A percentile compares a stretch with the other conserved stretches of the same genome.
Evolutionary conservation across 2,329 filamentous ascomycete species (phyloP).

Genomic region (Fusarium sp.): DNA sequence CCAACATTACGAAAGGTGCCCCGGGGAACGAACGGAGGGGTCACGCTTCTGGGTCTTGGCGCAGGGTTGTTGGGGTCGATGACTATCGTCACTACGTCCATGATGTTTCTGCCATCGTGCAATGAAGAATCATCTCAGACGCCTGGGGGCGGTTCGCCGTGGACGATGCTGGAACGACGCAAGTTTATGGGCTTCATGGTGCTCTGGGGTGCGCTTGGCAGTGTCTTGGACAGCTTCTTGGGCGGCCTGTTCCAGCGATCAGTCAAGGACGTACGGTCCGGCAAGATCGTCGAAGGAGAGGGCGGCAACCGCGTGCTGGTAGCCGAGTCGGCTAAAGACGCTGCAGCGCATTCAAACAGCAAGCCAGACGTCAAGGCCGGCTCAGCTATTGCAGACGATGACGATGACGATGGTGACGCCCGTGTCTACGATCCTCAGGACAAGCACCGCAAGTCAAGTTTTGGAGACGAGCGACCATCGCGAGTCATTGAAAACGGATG

Average conservation of each 20-base stretch:
- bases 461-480: slow-evolving; percentile 68
- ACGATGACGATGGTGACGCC: slow-evolving; percentile 52
- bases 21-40: slow-evolving; percentile 91
- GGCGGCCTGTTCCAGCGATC: slow-evolving; percentile 87
- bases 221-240: slow-evolving; percentile 86
- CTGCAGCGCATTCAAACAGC: slow-evolving; percentile 47
- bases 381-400: slow-evolving; percentile 50
- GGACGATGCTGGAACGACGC: slow-evolving; percentile 60
- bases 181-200: slow-evolving; percentile 69
- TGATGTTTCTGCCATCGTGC: slow-evolving; percentile 77
- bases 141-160: slow-evolving; percentile 59
- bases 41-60: slow-evolving; percentile 77
- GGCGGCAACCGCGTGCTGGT: slow-evolving; percentile 73
- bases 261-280: slow-evolving; percentile 83
- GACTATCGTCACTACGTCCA: slow-evolving; percentile 73
- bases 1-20: slow-evolving; percentile 81
- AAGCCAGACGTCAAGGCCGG: slow-evolving; percentile 54
- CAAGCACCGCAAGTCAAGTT: slow-evolving; percentile 63
- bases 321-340: slow-evolving; percentile 47
- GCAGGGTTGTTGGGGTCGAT: slow-evolving; percentile 81
- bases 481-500: slow-evolving; percentile 72
- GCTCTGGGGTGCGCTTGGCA: slow-evolving; percentile 80
- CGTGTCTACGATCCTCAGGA: slow-evolving; percentile 61
- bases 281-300: slow-evolving; percentile 89
- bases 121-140: slow-evolving; percentile 51